phyloP scores from a whole-genome alignment of 257 asterid genomes.

The Gentiana macrophylla region DNA sequence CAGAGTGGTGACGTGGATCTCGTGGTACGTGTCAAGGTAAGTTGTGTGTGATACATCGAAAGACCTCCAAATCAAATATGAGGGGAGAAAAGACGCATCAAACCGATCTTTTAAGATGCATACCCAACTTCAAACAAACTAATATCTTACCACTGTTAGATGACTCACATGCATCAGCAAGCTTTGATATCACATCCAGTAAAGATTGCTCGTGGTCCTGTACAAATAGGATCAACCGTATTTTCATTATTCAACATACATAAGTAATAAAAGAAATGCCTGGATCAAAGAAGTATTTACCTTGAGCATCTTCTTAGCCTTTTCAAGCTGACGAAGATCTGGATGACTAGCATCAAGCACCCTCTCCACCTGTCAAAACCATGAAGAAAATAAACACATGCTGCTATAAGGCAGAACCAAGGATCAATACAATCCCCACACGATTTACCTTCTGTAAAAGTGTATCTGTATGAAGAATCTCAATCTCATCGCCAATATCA shows the following conservation, averaged over 20 bases:
- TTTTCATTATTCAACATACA: slow-evolving; percentile 9
- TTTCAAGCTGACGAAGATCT: slow-evolving; percentile 61
- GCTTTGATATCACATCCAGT: slow-evolving; percentile 74
- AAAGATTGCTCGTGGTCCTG: slow-evolving; percentile 91
- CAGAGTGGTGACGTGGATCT: too few species aligned
- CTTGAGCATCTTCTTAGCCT: slow-evolving; percentile 93
- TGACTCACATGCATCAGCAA: slow-evolving; percentile 57
- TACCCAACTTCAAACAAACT: slow-evolving; percentile 1
- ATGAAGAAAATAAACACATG: slow-evolving; percentile 3
- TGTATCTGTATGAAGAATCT: slow-evolving; percentile 79
- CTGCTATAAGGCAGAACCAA: not conserved
- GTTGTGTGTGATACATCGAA: too few species aligned
- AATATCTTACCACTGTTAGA: slow-evolving; percentile 43
- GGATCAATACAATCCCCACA: not conserved
- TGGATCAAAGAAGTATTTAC: slow-evolving; percentile 18
- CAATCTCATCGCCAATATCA: slow-evolving; percentile 49
- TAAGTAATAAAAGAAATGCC: slow-evolving; percentile 6
- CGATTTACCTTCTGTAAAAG: slow-evolving; percentile 63
- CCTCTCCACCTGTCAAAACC: slow-evolving; percentile 64
- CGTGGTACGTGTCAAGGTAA: too few species aligned
- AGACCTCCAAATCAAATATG: too few species aligned
- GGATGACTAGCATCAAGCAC: slow-evolving; percentile 81
- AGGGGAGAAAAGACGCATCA: not conserved
- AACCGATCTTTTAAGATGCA: not conserved
- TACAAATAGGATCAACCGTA: slow-evolving; percentile 11